Percentiles rank a stretch among this genome's conserved stretches.
phyloP scores from a whole-genome alignment of 1,139 yeast species.

The Geotrichum candidum region DNA sequence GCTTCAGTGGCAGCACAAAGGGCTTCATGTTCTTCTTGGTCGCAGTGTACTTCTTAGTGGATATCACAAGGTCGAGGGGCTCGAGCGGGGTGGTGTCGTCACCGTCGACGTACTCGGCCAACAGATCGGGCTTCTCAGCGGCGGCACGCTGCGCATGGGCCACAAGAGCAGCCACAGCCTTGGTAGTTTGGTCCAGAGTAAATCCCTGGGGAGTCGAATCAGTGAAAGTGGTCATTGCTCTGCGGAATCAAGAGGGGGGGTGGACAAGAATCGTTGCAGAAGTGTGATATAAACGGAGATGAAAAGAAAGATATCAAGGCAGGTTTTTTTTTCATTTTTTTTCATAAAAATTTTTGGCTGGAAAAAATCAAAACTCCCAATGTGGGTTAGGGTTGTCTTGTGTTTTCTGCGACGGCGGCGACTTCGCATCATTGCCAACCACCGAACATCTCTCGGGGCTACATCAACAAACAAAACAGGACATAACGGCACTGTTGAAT shows the following conservation, averaged over 20 bases:
- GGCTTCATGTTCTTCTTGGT: constrained; percentile 69
- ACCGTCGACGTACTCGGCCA: constrained; percentile 50
- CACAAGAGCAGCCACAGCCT: constrained; percentile 36
- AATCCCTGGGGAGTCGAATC: constrained; percentile 6
- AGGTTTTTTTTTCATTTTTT: constrained; percentile 12
- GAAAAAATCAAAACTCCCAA: constrained; percentile 4
- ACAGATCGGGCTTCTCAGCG: constrained; percentile 36
- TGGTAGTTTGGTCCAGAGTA: constrained; percentile 24
- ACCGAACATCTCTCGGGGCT: not conserved
- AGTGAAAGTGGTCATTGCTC: constrained; percentile 1
- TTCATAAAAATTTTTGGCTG: constrained; percentile 4
- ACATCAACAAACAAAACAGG: not conserved
- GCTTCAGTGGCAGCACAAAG: constrained; percentile 49
- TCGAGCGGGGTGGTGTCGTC: constrained; percentile 28
- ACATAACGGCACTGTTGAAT: not conserved
- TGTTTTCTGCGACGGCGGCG: not conserved
- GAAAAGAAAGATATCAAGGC: constrained; percentile 1
- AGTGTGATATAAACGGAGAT: not conserved
- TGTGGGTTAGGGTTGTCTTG: constrained; percentile 2
- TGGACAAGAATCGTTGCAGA: not conserved
- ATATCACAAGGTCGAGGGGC: constrained; percentile 49
- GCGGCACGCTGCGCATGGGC: constrained; percentile 27
- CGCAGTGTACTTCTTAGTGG: constrained; percentile 57
- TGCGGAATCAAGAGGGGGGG: not conserved
- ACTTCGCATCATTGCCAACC: not conserved